These are phyloP conservation scores for Colletotrichum liriopes DNA, from an alignment of 2,329 filamentous ascomycete genomes.

Conservation along the genomic window DNA sequence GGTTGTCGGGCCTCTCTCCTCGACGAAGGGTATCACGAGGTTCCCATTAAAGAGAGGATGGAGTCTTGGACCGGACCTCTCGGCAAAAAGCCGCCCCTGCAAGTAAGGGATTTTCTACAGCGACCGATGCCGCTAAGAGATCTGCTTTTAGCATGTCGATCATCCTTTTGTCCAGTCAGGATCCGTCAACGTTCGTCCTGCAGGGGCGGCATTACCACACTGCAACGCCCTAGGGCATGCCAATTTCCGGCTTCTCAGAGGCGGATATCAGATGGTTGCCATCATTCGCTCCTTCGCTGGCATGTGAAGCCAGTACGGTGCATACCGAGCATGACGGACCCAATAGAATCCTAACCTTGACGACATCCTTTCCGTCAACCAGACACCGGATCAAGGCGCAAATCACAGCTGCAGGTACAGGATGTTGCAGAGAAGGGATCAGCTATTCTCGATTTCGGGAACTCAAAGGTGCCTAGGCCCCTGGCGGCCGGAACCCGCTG, in stretches of 20 bases:
- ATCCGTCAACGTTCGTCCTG: neutral
- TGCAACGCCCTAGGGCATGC: neutral
- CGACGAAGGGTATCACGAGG: constrained; percentile 10
- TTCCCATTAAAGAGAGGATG: constrained; percentile 10
- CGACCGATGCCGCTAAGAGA: constrained; percentile 33
- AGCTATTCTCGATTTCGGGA: constrained; percentile 19
- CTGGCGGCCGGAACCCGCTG: neutral
- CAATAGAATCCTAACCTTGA: constrained; percentile 23
- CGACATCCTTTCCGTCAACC: constrained; percentile 11
- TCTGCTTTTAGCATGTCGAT: constrained; percentile 38
- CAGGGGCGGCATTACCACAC: neutral
- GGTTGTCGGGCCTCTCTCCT: neutral
- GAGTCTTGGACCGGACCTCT: neutral
- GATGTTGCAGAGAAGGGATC: constrained; percentile 24
- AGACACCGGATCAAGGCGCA: constrained; percentile 20
- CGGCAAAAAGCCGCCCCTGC: neutral
- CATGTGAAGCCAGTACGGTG: constrained; percentile 21
- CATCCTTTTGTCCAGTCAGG: constrained; percentile 14
- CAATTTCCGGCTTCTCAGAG: constrained; percentile 7
- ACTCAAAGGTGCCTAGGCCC: constrained; percentile 21
- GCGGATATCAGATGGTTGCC: neutral
- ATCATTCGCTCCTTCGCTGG: constrained; percentile 14
- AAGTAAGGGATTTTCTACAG: neutral
- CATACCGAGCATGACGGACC: constrained; percentile 16
- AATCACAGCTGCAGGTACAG: constrained; percentile 37